Conservation (phyloP, 768 basidiomycete genomes). For the Xerocomellus intermedius region DNA sequence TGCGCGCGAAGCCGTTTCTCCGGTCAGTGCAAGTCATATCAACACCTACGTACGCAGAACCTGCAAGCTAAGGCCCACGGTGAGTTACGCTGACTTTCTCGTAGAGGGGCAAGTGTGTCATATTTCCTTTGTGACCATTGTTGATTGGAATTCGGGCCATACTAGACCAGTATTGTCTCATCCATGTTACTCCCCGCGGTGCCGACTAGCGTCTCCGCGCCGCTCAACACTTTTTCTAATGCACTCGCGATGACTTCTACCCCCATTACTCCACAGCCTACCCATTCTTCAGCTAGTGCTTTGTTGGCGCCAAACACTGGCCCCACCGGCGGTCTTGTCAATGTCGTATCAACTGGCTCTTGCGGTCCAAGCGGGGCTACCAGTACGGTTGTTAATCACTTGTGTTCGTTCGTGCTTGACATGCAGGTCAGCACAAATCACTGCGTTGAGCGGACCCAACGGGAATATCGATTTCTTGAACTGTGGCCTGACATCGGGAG, state of each 20-base stretch:
- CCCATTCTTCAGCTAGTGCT: neutral
- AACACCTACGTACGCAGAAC: neutral
- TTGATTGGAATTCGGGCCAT: neutral
- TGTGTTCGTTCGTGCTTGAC: constrained; percentile 1
- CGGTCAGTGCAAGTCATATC: neutral
- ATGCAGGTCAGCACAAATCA: constrained; percentile 43
- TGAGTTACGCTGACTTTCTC: neutral
- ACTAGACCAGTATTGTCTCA: neutral
- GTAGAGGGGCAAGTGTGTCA: neutral
- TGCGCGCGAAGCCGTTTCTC: neutral
- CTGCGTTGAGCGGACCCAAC: constrained; percentile 58
- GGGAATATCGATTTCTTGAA: constrained; percentile 75
- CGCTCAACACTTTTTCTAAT: neutral
- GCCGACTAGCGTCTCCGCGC: neutral
- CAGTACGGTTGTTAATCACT: constrained; percentile 31
- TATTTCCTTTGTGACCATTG: neutral
- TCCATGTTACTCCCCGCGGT: neutral
- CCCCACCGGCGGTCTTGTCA: constrained; percentile 30
- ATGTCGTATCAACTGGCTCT: constrained; percentile 29
- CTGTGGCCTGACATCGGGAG: constrained; percentile 62
- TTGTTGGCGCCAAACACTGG: neutral
- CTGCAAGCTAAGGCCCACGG: neutral
- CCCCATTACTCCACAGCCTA: neutral
- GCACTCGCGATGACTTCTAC: neutral
- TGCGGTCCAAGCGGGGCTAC: constrained; percentile 55